These are phyloP conservation scores for Pachyrhizus erosus DNA, from an alignment of 306 rosid species.

Conservation along the genomic window DNA sequence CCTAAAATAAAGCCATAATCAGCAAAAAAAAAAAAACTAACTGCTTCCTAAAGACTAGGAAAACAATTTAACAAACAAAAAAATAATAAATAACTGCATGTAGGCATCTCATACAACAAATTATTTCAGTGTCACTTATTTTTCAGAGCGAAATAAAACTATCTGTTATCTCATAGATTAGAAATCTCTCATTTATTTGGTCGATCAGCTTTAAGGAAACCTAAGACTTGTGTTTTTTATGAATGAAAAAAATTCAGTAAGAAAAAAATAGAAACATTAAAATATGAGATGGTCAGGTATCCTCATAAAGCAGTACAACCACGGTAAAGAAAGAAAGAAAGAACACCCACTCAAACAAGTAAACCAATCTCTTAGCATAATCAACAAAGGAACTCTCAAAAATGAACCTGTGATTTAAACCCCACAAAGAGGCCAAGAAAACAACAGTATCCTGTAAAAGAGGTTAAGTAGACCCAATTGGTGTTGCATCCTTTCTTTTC, in stretches of 20 bases:
- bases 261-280: background rate
- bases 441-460: background rate
- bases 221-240: background rate
- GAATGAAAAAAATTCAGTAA: background rate
- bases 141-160: slow-evolving; percentile 12
- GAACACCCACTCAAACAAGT: background rate
- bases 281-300: background rate
- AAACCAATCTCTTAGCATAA: background rate
- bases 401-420: background rate
- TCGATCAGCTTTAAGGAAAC: background rate
- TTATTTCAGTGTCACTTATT: slow-evolving; percentile 8
- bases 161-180: background rate
- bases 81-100: no score
- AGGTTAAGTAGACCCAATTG: background rate
- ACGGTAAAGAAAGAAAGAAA: background rate
- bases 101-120: background rate
- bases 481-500: background rate
- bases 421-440: background rate
- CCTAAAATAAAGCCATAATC: no score
- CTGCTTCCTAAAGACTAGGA: no score
- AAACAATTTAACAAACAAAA: no score
- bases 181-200: slow-evolving; percentile 6
- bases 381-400: background rate
- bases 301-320: background rate
- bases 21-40: no score